phyloP scores from a whole-genome alignment of 208 protist genomes.

The Endotrypanum monterogeii region DNA sequence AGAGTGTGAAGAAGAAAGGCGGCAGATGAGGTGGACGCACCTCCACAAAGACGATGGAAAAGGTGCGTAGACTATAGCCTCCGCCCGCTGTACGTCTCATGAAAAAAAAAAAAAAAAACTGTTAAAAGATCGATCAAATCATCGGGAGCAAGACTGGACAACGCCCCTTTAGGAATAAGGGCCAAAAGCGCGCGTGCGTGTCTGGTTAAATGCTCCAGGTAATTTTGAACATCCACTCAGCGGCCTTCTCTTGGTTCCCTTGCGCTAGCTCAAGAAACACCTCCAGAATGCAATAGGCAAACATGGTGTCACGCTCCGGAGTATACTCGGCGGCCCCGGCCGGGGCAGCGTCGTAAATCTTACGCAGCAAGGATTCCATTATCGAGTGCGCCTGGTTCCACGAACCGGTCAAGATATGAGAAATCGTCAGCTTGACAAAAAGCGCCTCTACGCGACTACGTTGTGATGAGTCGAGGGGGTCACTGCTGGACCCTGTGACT shows the following conservation, averaged over 20 bases:
- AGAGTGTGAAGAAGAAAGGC: no score
- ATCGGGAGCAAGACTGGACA: not conserved
- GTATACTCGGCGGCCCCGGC: slow-evolving; percentile 48
- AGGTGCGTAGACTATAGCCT: not conserved
- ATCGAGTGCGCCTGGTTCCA: slow-evolving; percentile 85
- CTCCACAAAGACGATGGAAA: not conserved
- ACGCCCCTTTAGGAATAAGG: not conserved
- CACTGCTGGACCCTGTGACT: slow-evolving; percentile 35
- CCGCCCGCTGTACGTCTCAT: not conserved
- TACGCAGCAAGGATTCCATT: slow-evolving; percentile 79
- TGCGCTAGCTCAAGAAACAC: slow-evolving; percentile 87
- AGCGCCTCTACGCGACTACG: slow-evolving; percentile 83
- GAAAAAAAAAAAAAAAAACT: not conserved
- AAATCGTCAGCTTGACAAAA: slow-evolving; percentile 82
- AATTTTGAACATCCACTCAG: slow-evolving; percentile 68
- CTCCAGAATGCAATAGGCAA: slow-evolving; percentile 76
- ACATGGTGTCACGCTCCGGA: slow-evolving; percentile 64
- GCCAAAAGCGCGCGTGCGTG: not conserved
- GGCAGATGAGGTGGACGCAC: not conserved
- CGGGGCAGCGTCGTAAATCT: slow-evolving; percentile 66
- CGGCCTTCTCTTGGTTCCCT: slow-evolving; percentile 81
- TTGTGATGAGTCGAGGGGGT: slow-evolving; percentile 65
- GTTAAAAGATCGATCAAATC: not conserved
- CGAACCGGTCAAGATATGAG: slow-evolving; percentile 79
- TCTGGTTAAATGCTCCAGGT: slow-evolving; percentile 56